Evolutionary conservation across 2,329 filamentous ascomycete species (phyloP).

Genomic region (Mycosphaerella sp.): DNA sequence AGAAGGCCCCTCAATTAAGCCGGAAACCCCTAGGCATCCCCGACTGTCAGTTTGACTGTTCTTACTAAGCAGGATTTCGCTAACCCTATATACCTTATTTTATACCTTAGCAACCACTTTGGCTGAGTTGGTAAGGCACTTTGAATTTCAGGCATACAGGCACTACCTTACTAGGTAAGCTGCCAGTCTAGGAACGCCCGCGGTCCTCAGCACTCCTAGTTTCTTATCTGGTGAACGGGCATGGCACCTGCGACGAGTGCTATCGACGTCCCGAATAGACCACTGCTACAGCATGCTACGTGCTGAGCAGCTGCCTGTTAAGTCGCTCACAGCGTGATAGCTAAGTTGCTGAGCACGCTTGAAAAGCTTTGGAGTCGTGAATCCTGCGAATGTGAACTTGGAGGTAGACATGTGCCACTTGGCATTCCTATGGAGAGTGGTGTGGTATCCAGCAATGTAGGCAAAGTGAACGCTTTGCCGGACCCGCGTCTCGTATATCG

Average conservation of each 20-base stretch:
- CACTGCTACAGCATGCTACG: constrained; percentile 1
- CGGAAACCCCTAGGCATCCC: no score
- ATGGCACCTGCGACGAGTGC: neutral
- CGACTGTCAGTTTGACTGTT: no score
- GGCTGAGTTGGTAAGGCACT: no score
- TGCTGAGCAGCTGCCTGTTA: neutral
- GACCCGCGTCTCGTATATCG: neutral
- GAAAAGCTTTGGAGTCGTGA: constrained; percentile 4
- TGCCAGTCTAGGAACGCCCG: no score
- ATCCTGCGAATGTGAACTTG: neutral
- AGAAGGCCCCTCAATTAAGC: no score
- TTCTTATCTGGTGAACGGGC: neutral
- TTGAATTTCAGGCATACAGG: no score
- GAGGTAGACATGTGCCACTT: neutral
- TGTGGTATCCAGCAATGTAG: constrained; percentile 2
- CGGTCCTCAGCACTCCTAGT: no score
- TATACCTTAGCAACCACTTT: no score
- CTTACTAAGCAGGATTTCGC: no score
- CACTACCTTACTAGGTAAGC: no score
- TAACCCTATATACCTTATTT: no score
- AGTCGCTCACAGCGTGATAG: constrained; percentile 3
- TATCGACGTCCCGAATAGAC: constrained; percentile 2
- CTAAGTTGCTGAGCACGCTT: constrained; percentile 10
- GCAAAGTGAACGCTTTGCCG: neutral
- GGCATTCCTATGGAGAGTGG: neutral